Evolutionary conservation across 208 protist genomes (phyloP).

Genomic region (Trypanosoma vivax): DNA sequence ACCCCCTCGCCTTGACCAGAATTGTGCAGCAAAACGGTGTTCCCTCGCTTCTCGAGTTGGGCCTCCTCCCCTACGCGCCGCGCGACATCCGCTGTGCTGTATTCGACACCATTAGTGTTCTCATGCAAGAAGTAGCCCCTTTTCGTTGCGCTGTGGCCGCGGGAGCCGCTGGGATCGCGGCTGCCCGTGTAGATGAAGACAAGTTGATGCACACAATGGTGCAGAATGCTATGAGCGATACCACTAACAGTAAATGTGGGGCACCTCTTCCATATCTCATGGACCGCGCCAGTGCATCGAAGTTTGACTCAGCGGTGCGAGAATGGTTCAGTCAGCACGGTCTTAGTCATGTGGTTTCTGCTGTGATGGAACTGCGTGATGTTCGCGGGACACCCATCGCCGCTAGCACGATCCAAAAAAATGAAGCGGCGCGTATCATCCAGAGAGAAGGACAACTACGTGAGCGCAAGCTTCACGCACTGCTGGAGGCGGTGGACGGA

Average conservation of each 20-base stretch:
- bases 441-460: conserved; percentile 28
- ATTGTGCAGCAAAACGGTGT: conserved; percentile 74
- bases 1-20: conserved; percentile 49
- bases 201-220: conserved; percentile 57
- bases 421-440: conserved; percentile 23
- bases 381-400: conserved; percentile 21
- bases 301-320: conserved; percentile 77
- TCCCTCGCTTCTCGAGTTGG: conserved; percentile 59
- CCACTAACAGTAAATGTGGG: conserved; percentile 12
- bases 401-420: conserved; percentile 16
- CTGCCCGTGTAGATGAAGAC: conserved; percentile 19
- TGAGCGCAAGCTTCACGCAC: conserved; percentile 30
- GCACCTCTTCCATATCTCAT: conserved; percentile 50
- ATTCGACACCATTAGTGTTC: conserved; percentile 75
- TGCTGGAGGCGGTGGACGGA: conserved; percentile 59
- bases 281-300: conserved; percentile 77
- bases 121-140: conserved; percentile 80
- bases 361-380: conserved; percentile 55
- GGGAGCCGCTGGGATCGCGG: conserved; percentile 3
- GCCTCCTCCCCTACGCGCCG: conserved; percentile 64
- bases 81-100: conserved; percentile 56
- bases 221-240: conserved; percentile 54
- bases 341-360: conserved; percentile 61
- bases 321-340: conserved; percentile 81
- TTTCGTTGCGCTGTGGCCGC: conserved; percentile 43